These are phyloP conservation scores for Apiotrichum montevideense DNA, from an alignment of 1,284 basidiomycete genomes.

Conservation along the genomic window DNA sequence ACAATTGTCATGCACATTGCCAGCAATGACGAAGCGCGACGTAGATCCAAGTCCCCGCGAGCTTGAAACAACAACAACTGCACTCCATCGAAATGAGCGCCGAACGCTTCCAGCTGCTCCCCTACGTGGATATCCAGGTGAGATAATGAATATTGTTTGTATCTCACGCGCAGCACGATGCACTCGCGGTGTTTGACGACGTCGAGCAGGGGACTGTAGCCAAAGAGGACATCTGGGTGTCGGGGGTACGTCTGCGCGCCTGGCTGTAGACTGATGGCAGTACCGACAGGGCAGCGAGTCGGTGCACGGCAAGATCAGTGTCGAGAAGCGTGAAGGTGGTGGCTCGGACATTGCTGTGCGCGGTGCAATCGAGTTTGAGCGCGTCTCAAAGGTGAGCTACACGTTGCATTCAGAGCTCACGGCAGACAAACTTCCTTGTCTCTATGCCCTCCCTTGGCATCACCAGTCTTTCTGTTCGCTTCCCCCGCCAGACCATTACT, in stretches of 20 bases:
- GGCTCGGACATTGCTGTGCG: constrained; percentile 19
- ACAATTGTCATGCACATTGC: background rate
- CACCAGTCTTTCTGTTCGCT: constrained; percentile 23
- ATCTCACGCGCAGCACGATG: constrained; percentile 35
- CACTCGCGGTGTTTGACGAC: constrained; percentile 44
- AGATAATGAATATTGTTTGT: constrained; percentile 1
- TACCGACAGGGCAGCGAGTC: constrained; percentile 32
- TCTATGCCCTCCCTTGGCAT: constrained; percentile 28
- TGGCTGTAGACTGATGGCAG: constrained; percentile 14
- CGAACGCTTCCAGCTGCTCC: constrained; percentile 16
- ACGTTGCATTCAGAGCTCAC: constrained; percentile 2
- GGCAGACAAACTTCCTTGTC: constrained; percentile 33
- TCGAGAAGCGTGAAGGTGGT: constrained; percentile 27
- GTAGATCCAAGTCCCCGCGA: too few relatives aligned
- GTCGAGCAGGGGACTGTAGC: constrained; percentile 39
- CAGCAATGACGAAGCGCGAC: too few relatives aligned
- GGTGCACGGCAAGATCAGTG: constrained; percentile 40
- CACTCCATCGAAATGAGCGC: constrained; percentile 5
- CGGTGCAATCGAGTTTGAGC: constrained; percentile 32
- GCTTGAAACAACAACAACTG: background rate
- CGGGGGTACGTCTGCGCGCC: constrained; percentile 29
- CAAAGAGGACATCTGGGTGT: constrained; percentile 45
- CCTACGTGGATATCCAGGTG: constrained; percentile 46
- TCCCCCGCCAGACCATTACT: constrained; percentile 37
- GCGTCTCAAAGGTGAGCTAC: constrained; percentile 27